Evolutionary conservation across 805 yeast species (phyloP), one percentile per base, ranked within the genome.

Genomic region (Hagleromyces aurorensis): DNA sequence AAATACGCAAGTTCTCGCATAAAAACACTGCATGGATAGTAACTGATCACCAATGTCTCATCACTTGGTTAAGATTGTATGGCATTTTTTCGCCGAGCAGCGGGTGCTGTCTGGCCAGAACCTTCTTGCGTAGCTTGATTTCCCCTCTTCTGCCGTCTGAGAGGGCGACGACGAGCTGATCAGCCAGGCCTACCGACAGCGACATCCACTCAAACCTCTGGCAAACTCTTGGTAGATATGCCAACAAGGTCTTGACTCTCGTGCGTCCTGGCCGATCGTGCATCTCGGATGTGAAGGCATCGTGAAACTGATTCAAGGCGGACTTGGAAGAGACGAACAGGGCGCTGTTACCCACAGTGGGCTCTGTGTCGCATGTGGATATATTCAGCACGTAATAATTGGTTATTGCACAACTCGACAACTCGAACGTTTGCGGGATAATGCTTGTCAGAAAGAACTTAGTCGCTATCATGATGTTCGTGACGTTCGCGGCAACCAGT

Each of bases 231-330:
- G 48, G 48, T 10, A 43, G 14, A 24, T 27, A 34, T 5, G 36
- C 33, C 9, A 43, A 26, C 9, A 43, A 16, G 4, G 41, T 37
- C 23, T 43, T 43, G 3, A 39, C 23, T 4, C 23, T 19, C 4
- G 19, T 13, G 10, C 9, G 17, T 10, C 23, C 17, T 4, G 16
- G 16, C 13, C 22, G 16, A 6, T 27, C 16, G 8, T 31, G 23
- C 4, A 40, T 23, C 19, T 50, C 56, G 6, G 48, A 46, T 4
- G 38, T 31, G 7, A 51, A 25, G 1, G 48, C 40, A 30, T 51
- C 54, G 29, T 48, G 51, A 23, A 45, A 42, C 23, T 50, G 55
- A 20, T 43, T 40, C 15, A 48, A 19, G 5, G 44, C 52, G 6
- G 43, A 38, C 23, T 48, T 48, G 0, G 50, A 36, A 1, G 41